A percentile compares a stretch with the other conserved stretches of the same genome.
Conservation (phyloP, 2,329 filamentous ascomycete genomes). For the Diatrype stigma region DNA sequence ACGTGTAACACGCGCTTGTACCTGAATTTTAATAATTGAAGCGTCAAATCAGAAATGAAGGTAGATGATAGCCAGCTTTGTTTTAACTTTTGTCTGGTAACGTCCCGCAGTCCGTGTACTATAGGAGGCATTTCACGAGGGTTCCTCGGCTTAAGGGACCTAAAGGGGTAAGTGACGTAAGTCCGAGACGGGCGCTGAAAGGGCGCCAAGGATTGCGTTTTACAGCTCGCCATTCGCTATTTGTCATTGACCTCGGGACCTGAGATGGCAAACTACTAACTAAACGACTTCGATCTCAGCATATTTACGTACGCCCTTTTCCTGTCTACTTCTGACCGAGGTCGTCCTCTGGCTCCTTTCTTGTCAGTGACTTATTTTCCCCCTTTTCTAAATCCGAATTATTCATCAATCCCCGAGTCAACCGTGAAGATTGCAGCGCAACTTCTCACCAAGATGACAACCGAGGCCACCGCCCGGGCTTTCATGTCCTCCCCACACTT, state of each 20-base stretch:
- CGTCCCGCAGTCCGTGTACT: background rate
- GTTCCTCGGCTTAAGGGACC: background rate
- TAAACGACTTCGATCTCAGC: background rate
- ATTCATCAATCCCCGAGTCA: background rate
- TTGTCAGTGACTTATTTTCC: too few relatives aligned
- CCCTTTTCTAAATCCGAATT: too few relatives aligned
- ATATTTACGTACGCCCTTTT: background rate
- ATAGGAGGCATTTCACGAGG: too few relatives aligned
- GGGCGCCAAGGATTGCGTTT: background rate
- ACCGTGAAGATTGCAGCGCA: background rate
- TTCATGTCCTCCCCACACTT: constrained; percentile 81
- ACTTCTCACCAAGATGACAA: constrained; percentile 44
- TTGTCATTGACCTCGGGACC: constrained; percentile 7
- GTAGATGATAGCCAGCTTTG: too few relatives aligned
- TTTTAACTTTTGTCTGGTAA: background rate
- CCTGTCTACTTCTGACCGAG: background rate
- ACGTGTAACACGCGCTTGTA: too few relatives aligned
- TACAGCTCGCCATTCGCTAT: constrained; percentile 7
- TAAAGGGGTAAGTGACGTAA: background rate
- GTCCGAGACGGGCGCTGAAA: background rate
- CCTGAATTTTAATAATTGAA: too few relatives aligned
- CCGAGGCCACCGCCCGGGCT: constrained; percentile 66
- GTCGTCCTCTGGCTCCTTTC: too few relatives aligned
- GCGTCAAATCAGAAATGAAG: too few relatives aligned
- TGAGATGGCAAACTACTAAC: too few relatives aligned